Conservation (phyloP, 1,139 yeast genomes). For the Eremothecium gossypii region DNA sequence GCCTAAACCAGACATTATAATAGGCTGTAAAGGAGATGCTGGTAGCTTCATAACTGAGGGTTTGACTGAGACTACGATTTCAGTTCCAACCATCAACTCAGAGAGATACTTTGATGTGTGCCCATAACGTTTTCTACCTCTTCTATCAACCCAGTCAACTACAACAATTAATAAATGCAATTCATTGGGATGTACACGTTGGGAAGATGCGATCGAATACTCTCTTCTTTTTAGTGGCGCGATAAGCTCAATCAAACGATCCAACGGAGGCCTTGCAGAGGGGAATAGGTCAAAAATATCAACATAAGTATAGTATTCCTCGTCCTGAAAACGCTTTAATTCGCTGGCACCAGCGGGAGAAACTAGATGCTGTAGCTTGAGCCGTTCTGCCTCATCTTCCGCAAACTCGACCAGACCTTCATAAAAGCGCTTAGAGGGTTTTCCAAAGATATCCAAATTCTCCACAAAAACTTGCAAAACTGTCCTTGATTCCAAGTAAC, state of each 20-base stretch:
- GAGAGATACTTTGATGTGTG: conserved; percentile 90
- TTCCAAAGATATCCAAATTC: conserved; percentile 81
- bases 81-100: conserved; percentile 70
- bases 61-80: conserved; percentile 87
- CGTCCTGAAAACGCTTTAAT: conserved; percentile 79
- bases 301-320: conserved; percentile 68
- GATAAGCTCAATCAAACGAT: conserved; percentile 61
- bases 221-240: conserved; percentile 94
- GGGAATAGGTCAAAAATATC: conserved; percentile 75
- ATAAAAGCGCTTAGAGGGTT: conserved; percentile 91
- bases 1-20: conserved; percentile 95
- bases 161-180: conserved; percentile 90
- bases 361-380: conserved; percentile 51
- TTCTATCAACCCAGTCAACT: conserved; percentile 88
- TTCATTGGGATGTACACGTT: conserved; percentile 81
- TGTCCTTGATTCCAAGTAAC: conserved; percentile 60
- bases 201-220: conserved; percentile 97
- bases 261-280: conserved; percentile 73
- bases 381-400: conserved; percentile 56
- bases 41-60: conserved; percentile 98
- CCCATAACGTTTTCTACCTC: conserved; percentile 82
- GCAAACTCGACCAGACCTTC: conserved; percentile 74
- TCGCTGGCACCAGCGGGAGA: conserved; percentile 80
- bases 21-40: conserved; percentile 75
- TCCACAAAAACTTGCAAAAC: conserved; percentile 73